Evolutionary conservation across 1,284 basidiomycete species (phyloP), one percentile per base, ranked within the genome.

Genomic region (Abortiporus biennis): DNA sequence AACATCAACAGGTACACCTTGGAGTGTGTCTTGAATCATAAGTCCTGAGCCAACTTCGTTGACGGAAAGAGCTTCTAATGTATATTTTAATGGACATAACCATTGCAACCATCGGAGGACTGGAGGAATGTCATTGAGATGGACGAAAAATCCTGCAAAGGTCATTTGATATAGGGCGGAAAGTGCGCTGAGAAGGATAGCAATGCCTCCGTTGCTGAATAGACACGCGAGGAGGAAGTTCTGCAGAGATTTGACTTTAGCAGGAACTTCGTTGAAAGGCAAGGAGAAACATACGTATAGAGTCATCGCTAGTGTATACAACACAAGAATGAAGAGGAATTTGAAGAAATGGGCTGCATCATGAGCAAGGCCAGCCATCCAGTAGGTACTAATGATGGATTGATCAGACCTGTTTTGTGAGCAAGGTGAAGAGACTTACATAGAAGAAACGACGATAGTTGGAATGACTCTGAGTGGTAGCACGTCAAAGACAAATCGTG

Each of bases 101-200:
- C 87, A 95, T 55, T 92, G 85, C 36, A 94, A 65, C 90, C 91
- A 93, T 11, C 90, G 75, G 2, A 93, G 69, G 1, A 89, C 87
- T 1, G 85, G 84, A 1, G 90, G 89, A 47, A 93, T 92, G 44
- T 74, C 69, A 45, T 67, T 63, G 44, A 93, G 69, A 57, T 93
- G 86, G 37, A 92, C 87, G 59, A 95, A 87, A 66, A 88, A 87
- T 17, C 88, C 88, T 1, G 87, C 86, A 54, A 76, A 90, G 0
- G 86, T 89, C 83, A 87, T 89, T 57, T 89, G 80, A 62, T 85
- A 90, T 9, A 92, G 69, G 20, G 81, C 81, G 6, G 77, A 74
- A 16, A 91, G 67, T 6, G 85, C 82, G 2, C 82, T 88, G 17
- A 93, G 58, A 1, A 96, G 75, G 54, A 93, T 92, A 1, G 92